Percentiles rank a stretch among this genome's conserved stretches.
Evolutionary conservation across 495 filamentous ascomycete genomes (phyloP).

Genomic region (Neurospora terricola): DNA sequence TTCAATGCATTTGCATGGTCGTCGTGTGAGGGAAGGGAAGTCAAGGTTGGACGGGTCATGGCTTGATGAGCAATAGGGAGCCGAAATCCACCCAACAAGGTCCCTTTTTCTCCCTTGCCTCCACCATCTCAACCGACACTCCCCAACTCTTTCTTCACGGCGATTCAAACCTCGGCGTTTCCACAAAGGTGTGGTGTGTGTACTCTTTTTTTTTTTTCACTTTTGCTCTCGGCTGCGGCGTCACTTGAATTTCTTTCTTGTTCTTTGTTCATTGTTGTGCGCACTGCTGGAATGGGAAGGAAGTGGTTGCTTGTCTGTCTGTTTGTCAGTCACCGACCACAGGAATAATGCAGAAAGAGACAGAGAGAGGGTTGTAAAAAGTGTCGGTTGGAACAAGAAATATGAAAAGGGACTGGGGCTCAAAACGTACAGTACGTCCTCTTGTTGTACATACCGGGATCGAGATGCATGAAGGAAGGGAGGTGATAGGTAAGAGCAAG

Average conservation of each 20-base stretch:
- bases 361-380: background rate
- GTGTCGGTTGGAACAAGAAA: background rate
- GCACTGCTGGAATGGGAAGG: background rate
- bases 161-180: background rate
- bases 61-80: no score
- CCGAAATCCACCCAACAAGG: no score
- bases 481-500: background rate
- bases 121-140: background rate
- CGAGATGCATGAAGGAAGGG: background rate
- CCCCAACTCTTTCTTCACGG: background rate
- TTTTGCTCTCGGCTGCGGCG: background rate
- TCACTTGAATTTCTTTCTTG: background rate
- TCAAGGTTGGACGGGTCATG: background rate
- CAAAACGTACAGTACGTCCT: background rate
- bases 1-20: background rate
- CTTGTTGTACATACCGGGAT: background rate
- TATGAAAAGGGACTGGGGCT: background rate
- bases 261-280: background rate
- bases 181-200: background rate
- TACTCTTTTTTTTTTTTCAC: background rate
- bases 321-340: background rate
- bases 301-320: background rate
- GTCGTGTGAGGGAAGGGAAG: background rate
- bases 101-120: no score
- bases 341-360: background rate